Evolutionary conservation across 345 rosid species (phyloP).

Genomic region (Syzygium grande): DNA sequence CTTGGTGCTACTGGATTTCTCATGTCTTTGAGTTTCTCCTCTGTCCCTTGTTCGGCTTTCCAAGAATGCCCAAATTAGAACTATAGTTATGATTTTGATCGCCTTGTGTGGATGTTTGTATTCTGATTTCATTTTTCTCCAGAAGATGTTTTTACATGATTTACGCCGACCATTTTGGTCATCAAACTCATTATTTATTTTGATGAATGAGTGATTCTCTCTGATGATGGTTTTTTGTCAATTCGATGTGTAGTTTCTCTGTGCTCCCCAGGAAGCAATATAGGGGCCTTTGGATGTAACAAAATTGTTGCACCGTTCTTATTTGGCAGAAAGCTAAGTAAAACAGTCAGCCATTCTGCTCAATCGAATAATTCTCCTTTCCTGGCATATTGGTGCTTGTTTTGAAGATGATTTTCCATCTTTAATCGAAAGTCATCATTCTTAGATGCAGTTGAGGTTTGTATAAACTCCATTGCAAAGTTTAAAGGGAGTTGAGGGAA

Average conservation of each 20-base stretch:
- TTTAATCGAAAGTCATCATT: neutral
- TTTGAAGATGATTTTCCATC: neutral
- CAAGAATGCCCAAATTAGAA: neutral
- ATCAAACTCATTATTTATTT: neutral
- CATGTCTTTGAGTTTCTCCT: neutral
- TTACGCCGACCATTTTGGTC: neutral
- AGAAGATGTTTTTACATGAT: neutral
- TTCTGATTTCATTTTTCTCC: neutral
- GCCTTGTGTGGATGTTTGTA: neutral
- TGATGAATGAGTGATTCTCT: neutral
- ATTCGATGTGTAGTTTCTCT: neutral
- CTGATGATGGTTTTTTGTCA: neutral
- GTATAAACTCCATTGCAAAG: neutral
- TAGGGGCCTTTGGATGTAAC: neutral
- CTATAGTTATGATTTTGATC: neutral
- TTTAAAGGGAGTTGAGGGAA: neutral
- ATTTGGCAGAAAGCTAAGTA: neutral
- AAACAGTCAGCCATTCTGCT: neutral
- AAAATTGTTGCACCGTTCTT: neutral
- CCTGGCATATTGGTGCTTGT: neutral
- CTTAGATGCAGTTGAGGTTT: neutral
- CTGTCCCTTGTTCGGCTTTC: neutral
- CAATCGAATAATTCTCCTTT: neutral
- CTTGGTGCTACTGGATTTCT: neutral
- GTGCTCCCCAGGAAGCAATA: neutral